A percentile compares a stretch with the other conserved stretches of the same genome.
These are phyloP conservation scores for Hemerocallis citrina DNA, from an alignment of 106 monocot genomes.

Conservation along the genomic window DNA sequence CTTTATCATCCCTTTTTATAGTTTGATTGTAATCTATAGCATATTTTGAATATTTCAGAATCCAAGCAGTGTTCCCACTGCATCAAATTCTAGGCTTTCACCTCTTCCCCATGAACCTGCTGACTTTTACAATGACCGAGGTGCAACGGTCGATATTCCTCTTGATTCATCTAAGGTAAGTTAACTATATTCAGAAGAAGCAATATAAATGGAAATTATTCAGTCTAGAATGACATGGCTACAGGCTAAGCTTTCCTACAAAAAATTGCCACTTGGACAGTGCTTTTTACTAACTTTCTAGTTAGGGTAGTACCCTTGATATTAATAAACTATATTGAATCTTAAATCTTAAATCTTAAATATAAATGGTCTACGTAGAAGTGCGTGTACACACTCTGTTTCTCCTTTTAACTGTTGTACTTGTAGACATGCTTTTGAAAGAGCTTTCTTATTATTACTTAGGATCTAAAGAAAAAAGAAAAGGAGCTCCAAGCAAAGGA, in stretches of 20 bases:
- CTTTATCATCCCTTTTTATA: neutral
- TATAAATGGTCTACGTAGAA: too few species aligned
- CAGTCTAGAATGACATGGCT: neutral
- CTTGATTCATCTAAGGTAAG: constrained; percentile 65
- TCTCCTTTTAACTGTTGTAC: neutral
- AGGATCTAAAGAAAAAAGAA: constrained; percentile 75
- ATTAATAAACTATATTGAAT: neutral
- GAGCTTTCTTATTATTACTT: constrained; percentile 1
- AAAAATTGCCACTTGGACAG: neutral
- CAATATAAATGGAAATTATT: neutral
- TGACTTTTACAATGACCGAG: constrained; percentile 81
- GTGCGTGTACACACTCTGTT: too few species aligned
- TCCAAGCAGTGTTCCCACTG: constrained; percentile 68
- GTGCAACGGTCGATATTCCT: constrained; percentile 77
- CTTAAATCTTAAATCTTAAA: neutral
- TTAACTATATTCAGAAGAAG: neutral
- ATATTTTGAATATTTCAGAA: constrained; percentile 29
- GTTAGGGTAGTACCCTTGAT: neutral
- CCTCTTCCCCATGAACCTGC: constrained; percentile 94
- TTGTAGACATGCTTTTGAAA: neutral
- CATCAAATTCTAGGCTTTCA: constrained; percentile 80
- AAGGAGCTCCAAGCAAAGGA: constrained; percentile 79
- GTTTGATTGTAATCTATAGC: neutral
- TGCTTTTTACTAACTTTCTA: neutral
- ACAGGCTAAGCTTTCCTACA: neutral